These are phyloP conservation scores for Meripilus lineatus DNA, from an alignment of 1,284 basidiomycete species.

Conservation along the genomic window DNA sequence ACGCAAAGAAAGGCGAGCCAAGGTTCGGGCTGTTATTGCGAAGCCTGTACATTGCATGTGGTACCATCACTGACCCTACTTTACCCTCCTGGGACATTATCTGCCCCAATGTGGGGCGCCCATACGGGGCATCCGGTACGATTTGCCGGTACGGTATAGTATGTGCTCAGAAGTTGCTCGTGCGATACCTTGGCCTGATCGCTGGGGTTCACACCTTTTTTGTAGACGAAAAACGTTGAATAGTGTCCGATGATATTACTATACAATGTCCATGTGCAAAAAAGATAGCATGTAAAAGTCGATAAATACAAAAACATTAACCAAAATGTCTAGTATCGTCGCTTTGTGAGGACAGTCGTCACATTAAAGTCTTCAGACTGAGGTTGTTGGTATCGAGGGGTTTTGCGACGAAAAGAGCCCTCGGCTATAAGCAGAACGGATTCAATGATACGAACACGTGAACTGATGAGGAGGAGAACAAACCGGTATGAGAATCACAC, in stretches of 20 bases:
- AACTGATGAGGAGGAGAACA: conserved; percentile 12
- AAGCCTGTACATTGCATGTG: no score
- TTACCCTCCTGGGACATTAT: no score
- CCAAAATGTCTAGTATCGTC: background rate
- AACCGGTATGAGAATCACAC: conserved; percentile 10
- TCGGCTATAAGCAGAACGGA: conserved; percentile 34
- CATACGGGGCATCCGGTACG: no score
- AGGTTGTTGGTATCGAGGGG: conserved; percentile 35
- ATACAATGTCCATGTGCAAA: conserved; percentile 3
- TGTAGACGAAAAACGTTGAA: background rate
- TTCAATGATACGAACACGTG: conserved; percentile 16
- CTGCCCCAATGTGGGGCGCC: no score
- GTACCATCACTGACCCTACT: no score
- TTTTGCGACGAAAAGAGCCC: conserved; percentile 48
- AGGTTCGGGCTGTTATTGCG: no score
- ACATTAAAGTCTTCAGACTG: conserved; percentile 20
- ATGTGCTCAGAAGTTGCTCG: no score
- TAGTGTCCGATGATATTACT: conserved; percentile 2
- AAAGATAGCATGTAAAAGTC: conserved; percentile 1
- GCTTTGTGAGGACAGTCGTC: background rate
- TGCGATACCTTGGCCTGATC: no score
- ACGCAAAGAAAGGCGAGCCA: no score
- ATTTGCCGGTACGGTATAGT: no score
- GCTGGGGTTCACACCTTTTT: no score
- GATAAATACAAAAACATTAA: background rate